phyloP scores from a whole-genome alignment of 2,329 filamentous ascomycete species.

The Xylaria polymorpha region DNA sequence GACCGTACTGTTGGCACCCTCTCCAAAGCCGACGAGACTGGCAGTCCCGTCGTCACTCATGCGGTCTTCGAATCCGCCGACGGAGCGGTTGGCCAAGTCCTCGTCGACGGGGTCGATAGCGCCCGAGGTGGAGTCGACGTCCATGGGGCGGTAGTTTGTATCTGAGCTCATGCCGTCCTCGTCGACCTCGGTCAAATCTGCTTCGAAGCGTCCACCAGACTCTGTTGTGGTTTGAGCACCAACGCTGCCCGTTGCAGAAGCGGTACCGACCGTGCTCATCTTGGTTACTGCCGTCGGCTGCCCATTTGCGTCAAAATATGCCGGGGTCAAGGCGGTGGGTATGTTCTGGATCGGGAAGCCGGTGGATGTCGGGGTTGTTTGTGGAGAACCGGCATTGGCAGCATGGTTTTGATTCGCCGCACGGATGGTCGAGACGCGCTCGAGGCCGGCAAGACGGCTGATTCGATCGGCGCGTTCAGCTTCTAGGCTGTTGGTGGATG shows the following conservation, averaged over 20 bases:
- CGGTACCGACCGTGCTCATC: constrained; percentile 92
- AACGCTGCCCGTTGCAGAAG: constrained; percentile 84
- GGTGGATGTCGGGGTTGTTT: constrained; percentile 63
- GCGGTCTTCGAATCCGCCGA: constrained; percentile 71
- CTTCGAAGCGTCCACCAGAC: constrained; percentile 66
- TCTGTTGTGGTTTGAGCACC: constrained; percentile 68
- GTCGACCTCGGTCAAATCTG: constrained; percentile 66
- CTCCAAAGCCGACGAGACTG: constrained; percentile 90
- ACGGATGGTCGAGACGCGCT: constrained; percentile 83
- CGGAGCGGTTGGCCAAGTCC: constrained; percentile 58
- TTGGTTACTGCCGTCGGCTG: constrained; percentile 75
- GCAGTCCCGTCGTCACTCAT: constrained; percentile 88
- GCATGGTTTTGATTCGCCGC: constrained; percentile 54
- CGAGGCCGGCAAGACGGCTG: constrained; percentile 91
- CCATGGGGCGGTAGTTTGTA: constrained; percentile 67
- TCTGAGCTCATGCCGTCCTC: constrained; percentile 79
- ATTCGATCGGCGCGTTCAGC: constrained; percentile 95
- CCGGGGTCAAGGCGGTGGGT: constrained; percentile 62
- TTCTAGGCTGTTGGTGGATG: constrained; percentile 80
- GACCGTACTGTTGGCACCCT: constrained; percentile 87
- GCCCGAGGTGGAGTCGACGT: constrained; percentile 60
- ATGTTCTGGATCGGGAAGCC: constrained; percentile 57
- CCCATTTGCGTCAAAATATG: constrained; percentile 84
- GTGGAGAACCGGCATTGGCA: constrained; percentile 57
- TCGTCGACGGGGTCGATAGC: constrained; percentile 52